Base-by-base conservation (phyloP, 2,329 filamentous ascomycete genomes). In the Aspergillus fructus region DNA sequence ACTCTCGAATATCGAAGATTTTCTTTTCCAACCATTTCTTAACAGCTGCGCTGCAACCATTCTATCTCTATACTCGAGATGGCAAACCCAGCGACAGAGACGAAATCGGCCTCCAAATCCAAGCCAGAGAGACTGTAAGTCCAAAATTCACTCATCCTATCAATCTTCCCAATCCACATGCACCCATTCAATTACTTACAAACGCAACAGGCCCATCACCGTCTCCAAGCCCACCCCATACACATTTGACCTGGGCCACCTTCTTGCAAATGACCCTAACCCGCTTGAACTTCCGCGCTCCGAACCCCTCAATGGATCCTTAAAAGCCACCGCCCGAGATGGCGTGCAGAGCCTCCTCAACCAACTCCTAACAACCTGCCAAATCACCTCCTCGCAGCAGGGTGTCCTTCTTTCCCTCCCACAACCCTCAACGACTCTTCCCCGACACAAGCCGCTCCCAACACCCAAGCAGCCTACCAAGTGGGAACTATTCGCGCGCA, bases 401-500 rank as follows among this genome's bases (percentile, higher is more conserved):
- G 85, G 92, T 65, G 90, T 97, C 2, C 85, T 93, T 49, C 85
- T 97, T 53, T 81, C 84, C 15, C 87, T 99, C 0, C 94, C 94
- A 0, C 74, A 83, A 0, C 81, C 86, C 0, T 79, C 83, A 19
- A 96, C 89, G 1, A 75, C 81, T 0, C 82, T 97, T 4, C 94
- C 94, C 23, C 89, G 94, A 66, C 93, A 97, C 79, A 97, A 99
- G 76, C 91, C 91, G 9, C 81, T 97, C 8, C 94, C 94, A 1
- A 83, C 86, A 55, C 84, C 87, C 65, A 94, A 93, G 79, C 81
- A 88, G 56, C 89, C 89, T 65, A 97, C 93, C 58, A 96, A 92
- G 75, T 99, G 94, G 94, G 89, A 96, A 80, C 86, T 89, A 70
- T 99, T 99, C 79, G 94, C 94, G 46, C 89, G 87, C 75, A 96